Percentiles rank a stretch among this genome's conserved stretches.
phyloP scores from a whole-genome alignment of 257 asterid species.

The Knoxia roxburghii region DNA sequence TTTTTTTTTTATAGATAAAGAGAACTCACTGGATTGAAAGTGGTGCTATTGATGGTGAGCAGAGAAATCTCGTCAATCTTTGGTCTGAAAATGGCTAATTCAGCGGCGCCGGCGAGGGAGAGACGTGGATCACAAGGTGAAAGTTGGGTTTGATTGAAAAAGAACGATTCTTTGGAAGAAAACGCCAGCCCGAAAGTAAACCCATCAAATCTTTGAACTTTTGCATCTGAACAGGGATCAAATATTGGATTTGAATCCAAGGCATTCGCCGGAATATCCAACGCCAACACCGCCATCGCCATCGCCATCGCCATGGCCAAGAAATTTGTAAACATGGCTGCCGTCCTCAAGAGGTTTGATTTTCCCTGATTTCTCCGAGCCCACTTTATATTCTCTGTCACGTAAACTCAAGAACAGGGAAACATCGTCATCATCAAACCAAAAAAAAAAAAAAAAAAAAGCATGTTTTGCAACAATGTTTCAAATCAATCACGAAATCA shows the following conservation, averaged over 20 bases:
- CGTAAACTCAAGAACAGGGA: background rate
- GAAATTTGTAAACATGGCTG: conserved; percentile 21
- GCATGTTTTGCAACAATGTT: background rate
- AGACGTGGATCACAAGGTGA: conserved; percentile 91
- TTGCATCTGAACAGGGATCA: conserved; percentile 73
- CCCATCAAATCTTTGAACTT: conserved; percentile 64
- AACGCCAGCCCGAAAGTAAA: conserved; percentile 80
- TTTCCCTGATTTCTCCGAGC: background rate
- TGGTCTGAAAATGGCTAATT: conserved; percentile 77
- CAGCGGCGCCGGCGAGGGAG: conserved; percentile 40
- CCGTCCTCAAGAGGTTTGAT: conserved; percentile 12
- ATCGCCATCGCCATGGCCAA: background rate
- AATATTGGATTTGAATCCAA: conserved; percentile 57
- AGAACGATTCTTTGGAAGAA: conserved; percentile 60
- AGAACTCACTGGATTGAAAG: conserved; percentile 44
- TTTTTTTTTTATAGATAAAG: background rate
- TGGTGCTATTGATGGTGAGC: conserved; percentile 59
- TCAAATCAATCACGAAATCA: background rate
- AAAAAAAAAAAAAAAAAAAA: background rate
- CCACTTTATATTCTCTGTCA: background rate
- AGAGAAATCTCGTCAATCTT: conserved; percentile 92
- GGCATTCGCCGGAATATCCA: conserved; percentile 32
- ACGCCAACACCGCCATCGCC: conserved; percentile 16
- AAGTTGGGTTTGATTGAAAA: conserved; percentile 74
- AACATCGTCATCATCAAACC: background rate